A percentile compares a stretch with the other conserved stretches of the same genome.
Evolutionary conservation across 106 monocot genomes (phyloP).

Genomic region (Alisma plantagoaquatica): DNA sequence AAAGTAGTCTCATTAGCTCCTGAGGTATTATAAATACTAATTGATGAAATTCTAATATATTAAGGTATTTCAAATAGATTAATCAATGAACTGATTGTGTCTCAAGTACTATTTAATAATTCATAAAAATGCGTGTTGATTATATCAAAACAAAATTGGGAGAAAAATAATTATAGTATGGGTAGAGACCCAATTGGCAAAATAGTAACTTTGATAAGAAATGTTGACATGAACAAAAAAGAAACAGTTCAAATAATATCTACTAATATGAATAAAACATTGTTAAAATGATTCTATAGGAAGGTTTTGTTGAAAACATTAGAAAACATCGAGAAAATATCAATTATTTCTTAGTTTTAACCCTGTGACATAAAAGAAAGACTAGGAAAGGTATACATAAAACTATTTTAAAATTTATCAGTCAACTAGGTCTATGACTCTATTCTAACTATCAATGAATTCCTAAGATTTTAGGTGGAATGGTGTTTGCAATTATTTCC

Average conservation of each 20-base stretch:
- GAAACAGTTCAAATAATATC: neutral
- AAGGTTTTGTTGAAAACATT: constrained; percentile 4
- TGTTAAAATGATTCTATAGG: neutral
- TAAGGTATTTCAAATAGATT: too few species aligned
- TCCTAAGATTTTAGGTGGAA: constrained; percentile 12
- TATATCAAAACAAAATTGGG: neutral
- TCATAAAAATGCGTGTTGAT: neutral
- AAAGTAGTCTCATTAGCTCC: constrained; percentile 4
- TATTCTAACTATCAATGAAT: constrained; percentile 9
- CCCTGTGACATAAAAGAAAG: neutral
- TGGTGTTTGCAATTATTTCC: constrained; percentile 5
- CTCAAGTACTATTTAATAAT: neutral
- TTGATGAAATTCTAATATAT: too few species aligned
- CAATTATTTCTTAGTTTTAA: neutral
- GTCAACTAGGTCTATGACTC: constrained; percentile 1
- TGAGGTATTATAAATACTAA: too few species aligned
- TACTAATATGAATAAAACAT: neutral
- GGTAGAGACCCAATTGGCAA: neutral
- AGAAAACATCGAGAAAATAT: neutral
- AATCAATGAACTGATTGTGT: neutral
- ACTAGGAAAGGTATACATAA: constrained; percentile 3
- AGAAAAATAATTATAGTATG: neutral
- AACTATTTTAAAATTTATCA: constrained; percentile 8
- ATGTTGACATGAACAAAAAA: constrained; percentile 1
- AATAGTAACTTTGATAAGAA: neutral